Conservation (phyloP, 352 stramenopile species). For the Globisporangium cystogenes region DNA sequence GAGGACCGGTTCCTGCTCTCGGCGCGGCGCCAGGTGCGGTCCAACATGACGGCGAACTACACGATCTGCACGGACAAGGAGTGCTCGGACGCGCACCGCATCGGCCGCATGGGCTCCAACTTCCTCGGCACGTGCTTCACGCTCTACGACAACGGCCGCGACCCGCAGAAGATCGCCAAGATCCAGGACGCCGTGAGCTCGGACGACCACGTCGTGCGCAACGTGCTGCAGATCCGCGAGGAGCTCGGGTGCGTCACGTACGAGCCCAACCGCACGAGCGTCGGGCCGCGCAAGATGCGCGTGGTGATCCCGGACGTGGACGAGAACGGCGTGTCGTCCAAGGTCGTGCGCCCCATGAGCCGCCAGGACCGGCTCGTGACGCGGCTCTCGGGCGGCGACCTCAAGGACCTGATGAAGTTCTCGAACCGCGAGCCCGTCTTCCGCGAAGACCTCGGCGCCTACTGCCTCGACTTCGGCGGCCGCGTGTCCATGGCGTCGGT, state of each 20-base stretch:
- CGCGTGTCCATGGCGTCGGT: conserved; percentile 47
- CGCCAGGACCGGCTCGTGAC: conserved; percentile 79
- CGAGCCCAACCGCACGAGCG: conserved; percentile 82
- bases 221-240: conserved; percentile 84
- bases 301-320: conserved; percentile 80
- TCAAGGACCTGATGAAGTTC: conserved; percentile 86
- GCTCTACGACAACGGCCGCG: conserved; percentile 83
- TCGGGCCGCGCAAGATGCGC: conserved; percentile 83
- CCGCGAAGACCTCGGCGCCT: conserved; percentile 80
- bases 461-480: conserved; percentile 33
- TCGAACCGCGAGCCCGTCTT: conserved; percentile 85
- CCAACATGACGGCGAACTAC: conserved; percentile 88
- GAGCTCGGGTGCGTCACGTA: conserved; percentile 84
- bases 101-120: conserved; percentile 87
- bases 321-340: conserved; percentile 69
- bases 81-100: conserved; percentile 59
- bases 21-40: conserved; percentile 76
- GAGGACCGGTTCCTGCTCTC: conserved; percentile 76
- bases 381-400: conserved; percentile 56
- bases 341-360: conserved; percentile 82
- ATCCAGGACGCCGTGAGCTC: conserved; percentile 79
- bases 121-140: conserved; percentile 86
- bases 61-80: conserved; percentile 82
- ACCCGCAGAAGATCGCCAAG: conserved; percentile 85
- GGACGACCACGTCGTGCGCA: conserved; percentile 58